Percentiles rank a stretch among this genome's conserved stretches.
Evolutionary conservation across 2,329 filamentous ascomycete genomes (phyloP).

Genomic region (Calonectria montana): DNA sequence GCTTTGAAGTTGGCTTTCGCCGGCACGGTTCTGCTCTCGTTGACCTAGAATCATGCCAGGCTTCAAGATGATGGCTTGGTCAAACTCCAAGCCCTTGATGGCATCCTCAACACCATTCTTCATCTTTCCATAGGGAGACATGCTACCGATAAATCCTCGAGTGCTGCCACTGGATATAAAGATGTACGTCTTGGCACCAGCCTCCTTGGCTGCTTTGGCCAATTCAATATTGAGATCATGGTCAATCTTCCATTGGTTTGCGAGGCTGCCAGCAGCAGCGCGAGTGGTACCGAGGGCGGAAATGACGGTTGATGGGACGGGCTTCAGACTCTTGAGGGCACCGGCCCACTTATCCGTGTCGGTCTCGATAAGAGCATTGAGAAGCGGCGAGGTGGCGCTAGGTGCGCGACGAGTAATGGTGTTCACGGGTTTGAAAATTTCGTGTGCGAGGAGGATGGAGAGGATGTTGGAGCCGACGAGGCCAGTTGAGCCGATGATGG

Average conservation of each 20-base stretch:
- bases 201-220: slow-evolving; percentile 78
- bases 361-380: slow-evolving; percentile 70
- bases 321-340: slow-evolving; percentile 65
- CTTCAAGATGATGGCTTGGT: slow-evolving; percentile 78
- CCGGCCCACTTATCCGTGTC: slow-evolving; percentile 78
- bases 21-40: slow-evolving; percentile 69
- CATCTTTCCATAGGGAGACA: slow-evolving; percentile 73
- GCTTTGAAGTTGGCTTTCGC: slow-evolving; percentile 67
- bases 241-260: slow-evolving; percentile 88
- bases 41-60: slow-evolving; percentile 82
- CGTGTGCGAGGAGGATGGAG: slow-evolving; percentile 66
- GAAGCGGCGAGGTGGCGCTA: slow-evolving; percentile 65
- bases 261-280: slow-evolving; percentile 78
- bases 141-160: slow-evolving; percentile 50
- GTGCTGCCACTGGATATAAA: slow-evolving; percentile 74
- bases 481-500: slow-evolving; percentile 74
- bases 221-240: slow-evolving; percentile 86
- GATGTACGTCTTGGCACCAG: slow-evolving; percentile 80
- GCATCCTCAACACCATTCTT: slow-evolving; percentile 89
- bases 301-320: slow-evolving; percentile 74
- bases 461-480: slow-evolving; percentile 82
- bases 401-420: slow-evolving; percentile 77
- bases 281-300: slow-evolving; percentile 85
- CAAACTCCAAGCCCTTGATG: slow-evolving; percentile 78
- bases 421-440: slow-evolving; percentile 64